Evolutionary conservation across 2,329 filamentous ascomycete species (phyloP).

Genomic region (Ilyonectria destructans): DNA sequence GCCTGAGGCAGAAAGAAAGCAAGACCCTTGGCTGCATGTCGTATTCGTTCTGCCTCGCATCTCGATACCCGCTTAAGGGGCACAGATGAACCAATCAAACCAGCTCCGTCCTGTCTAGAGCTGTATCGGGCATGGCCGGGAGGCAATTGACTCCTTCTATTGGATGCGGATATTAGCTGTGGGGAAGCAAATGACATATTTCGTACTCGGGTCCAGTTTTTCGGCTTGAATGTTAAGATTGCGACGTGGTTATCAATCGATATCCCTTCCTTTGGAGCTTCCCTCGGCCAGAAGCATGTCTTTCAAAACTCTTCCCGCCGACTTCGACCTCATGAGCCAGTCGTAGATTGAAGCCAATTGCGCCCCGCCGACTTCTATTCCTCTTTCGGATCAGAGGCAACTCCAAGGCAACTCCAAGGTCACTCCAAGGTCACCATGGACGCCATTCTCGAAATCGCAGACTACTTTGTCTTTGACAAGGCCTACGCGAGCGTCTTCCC

Average conservation of each 20-base stretch:
- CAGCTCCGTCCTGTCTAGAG: neutral
- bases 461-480: slow-evolving; percentile 60
- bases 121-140: neutral
- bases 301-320: neutral
- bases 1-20: neutral
- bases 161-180: neutral
- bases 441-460: slow-evolving; percentile 58
- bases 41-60: neutral
- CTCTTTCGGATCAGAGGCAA: neutral
- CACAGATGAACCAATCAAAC: neutral
- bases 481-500: slow-evolving; percentile 59
- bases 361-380: neutral
- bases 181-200: neutral
- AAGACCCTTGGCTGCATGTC: neutral
- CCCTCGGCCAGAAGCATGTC: neutral
- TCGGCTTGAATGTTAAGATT: neutral
- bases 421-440: no score
- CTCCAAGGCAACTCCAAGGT: no score
- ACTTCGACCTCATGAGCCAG: neutral
- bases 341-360: slow-evolving; percentile 1
- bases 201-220: slow-evolving; percentile 2
- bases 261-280: neutral
- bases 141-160: neutral
- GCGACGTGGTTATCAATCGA: slow-evolving; percentile 2
- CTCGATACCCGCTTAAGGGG: neutral